phyloP scores from a whole-genome alignment of 495 filamentous ascomycete genomes.

The Podospora pseudoanserina region DNA sequence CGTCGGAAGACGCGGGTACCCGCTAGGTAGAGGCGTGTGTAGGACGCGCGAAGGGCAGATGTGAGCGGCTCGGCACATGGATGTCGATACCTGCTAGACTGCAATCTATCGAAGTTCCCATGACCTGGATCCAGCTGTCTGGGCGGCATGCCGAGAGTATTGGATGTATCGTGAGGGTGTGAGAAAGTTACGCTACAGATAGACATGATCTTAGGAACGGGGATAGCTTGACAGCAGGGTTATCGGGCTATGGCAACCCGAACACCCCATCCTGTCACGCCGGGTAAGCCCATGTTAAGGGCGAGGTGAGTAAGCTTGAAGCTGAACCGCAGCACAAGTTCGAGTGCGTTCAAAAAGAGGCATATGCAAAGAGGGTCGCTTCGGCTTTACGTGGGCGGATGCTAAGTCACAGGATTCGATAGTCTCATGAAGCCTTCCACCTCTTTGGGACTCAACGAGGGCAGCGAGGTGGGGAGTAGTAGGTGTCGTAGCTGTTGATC shows the following conservation, averaged over 20 bases:
- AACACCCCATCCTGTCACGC: background rate
- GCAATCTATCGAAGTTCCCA: slow-evolving; percentile 4
- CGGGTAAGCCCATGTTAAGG: background rate
- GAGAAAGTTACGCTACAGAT: background rate
- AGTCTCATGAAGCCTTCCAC: slow-evolving; percentile 4
- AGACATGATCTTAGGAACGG: background rate
- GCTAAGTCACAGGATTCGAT: slow-evolving; percentile 11
- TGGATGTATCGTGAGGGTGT: slow-evolving; percentile 7
- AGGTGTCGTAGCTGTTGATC: background rate
- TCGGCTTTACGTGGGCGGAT: background rate
- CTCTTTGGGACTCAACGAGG: background rate
- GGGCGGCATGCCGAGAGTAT: background rate
- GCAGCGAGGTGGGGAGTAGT: background rate
- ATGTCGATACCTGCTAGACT: background rate
- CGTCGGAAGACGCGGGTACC: background rate
- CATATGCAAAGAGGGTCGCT: background rate
- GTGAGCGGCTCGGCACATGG: background rate
- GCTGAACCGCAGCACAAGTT: background rate
- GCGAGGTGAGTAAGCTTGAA: background rate
- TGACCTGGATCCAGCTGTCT: background rate
- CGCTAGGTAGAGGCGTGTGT: background rate
- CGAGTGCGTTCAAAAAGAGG: background rate
- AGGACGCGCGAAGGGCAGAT: background rate
- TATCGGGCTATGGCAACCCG: background rate
- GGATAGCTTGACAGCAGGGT: background rate